These are phyloP conservation scores for Mycosphaerella sp. DNA, from an alignment of 2,329 filamentous ascomycete genomes.

Conservation along the genomic window DNA sequence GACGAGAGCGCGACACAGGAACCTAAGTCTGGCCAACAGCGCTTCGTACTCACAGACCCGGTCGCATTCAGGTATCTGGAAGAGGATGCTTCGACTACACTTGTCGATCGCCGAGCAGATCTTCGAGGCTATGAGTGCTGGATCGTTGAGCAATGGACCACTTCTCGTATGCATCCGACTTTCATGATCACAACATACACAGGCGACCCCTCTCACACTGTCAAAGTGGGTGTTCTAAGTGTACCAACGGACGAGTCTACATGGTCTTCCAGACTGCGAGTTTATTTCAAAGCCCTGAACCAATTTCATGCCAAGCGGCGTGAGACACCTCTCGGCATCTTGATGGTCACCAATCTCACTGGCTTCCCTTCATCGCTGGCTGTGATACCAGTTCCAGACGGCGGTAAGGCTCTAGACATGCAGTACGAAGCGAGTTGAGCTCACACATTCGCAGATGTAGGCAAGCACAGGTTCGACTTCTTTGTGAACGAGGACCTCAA, in stretches of 20 bases:
- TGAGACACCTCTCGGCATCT: slow-evolving; percentile 71
- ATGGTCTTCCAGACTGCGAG: slow-evolving; percentile 71
- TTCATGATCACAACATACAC: slow-evolving; percentile 91
- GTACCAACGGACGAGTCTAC: slow-evolving; percentile 71
- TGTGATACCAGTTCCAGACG: slow-evolving; percentile 83
- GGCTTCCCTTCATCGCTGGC: slow-evolving; percentile 87
- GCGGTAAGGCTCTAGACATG: slow-evolving; percentile 38
- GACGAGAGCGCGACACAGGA: slow-evolving; percentile 1
- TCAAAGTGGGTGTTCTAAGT: slow-evolving; percentile 72
- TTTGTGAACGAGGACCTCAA: slow-evolving; percentile 94
- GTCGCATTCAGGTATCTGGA: slow-evolving; percentile 71
- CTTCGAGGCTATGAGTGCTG: slow-evolving; percentile 87
- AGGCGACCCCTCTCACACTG: slow-evolving; percentile 69
- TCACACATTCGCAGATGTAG: slow-evolving; percentile 47
- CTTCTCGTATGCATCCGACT: slow-evolving; percentile 81
- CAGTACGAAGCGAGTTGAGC: no score
- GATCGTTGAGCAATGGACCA: slow-evolving; percentile 95
- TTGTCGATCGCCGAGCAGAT: slow-evolving; percentile 63
- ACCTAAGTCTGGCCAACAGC: slow-evolving; percentile 42
- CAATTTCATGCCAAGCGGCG: slow-evolving; percentile 79
- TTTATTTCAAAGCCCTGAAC: slow-evolving; percentile 81
- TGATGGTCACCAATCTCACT: slow-evolving; percentile 93
- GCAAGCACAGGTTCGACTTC: slow-evolving; percentile 72
- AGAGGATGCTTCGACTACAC: slow-evolving; percentile 68
- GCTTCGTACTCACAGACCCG: slow-evolving; percentile 59